Percentiles rank a stretch among this genome's conserved stretches.
Evolutionary conservation across 176 grass and related monocot species (phyloP).

Genomic region (Triticum timopheevii): DNA sequence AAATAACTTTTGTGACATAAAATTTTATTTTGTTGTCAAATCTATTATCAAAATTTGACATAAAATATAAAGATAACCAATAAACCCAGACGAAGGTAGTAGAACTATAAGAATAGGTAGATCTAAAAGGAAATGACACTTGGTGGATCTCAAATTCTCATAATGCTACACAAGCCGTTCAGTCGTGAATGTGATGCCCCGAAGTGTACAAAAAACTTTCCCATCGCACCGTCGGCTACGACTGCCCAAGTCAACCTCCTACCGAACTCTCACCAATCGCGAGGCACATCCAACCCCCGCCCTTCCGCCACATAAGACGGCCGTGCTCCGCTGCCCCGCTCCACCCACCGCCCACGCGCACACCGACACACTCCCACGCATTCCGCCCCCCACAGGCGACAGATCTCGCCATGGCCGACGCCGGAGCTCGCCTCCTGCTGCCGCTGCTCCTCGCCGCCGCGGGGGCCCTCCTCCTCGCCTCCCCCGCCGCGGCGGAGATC

Average conservation of each 20-base stretch:
- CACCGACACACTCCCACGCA: slow-evolving; percentile 36
- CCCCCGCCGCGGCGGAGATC: slow-evolving; percentile 60
- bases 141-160: too few relatives aligned
- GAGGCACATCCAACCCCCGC: slow-evolving; percentile 47
- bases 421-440: background rate
- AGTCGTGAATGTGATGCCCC: too few relatives aligned
- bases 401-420: slow-evolving; percentile 37
- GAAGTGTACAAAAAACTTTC: too few relatives aligned
- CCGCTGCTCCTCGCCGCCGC: background rate
- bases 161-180: too few relatives aligned
- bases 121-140: too few relatives aligned
- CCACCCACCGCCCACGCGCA: slow-evolving; percentile 14
- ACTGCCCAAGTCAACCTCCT: background rate
- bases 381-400: background rate
- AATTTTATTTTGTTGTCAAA: too few relatives aligned
- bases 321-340: background rate
- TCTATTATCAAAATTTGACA: too few relatives aligned
- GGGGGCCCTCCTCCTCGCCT: slow-evolving; percentile 5
- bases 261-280: slow-evolving; percentile 34
- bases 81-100: too few relatives aligned
- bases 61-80: too few relatives aligned
- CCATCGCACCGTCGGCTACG: background rate
- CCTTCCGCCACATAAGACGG: slow-evolving; percentile 14
- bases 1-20: too few relatives aligned
- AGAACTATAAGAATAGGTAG: too few relatives aligned